phyloP scores from a whole-genome alignment of 305 asterid genomes.

The Fraxinus nigra region DNA sequence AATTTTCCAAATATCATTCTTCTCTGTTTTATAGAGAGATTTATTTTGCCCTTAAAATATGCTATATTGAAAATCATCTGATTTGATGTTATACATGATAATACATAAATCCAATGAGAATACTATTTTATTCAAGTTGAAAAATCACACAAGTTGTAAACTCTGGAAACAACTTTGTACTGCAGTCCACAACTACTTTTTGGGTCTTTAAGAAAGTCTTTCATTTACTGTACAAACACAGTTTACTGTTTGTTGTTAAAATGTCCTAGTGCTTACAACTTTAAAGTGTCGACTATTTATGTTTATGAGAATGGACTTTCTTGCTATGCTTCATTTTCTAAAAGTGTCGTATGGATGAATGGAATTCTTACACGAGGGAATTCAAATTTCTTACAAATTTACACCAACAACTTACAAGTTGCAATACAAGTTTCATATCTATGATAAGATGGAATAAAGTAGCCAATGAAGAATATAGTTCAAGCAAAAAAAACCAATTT shows the following conservation, averaged over 20 bases:
- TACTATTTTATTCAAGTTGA: not conserved
- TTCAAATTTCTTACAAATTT: not conserved
- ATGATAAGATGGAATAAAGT: no score
- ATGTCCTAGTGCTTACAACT: not conserved
- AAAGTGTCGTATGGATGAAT: conserved; percentile 4
- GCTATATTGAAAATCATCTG: not conserved
- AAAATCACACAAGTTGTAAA: not conserved
- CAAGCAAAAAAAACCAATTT: no score
- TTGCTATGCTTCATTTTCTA: not conserved
- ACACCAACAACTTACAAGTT: no score
- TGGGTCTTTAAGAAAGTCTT: not conserved
- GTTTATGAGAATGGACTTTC: not conserved
- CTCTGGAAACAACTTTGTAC: not conserved
- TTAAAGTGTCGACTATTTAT: not conserved
- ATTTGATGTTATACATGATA: not conserved
- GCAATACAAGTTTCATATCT: no score
- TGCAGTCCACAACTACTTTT: not conserved
- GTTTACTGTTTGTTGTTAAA: no score
- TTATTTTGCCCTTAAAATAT: not conserved
- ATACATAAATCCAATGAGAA: not conserved
- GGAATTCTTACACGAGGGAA: conserved; percentile 67
- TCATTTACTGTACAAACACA: no score
- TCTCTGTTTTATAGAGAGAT: not conserved
- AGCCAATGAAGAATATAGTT: no score
- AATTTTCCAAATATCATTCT: not conserved